These are phyloP conservation scores for Sugiyamaella chiloensis DNA, from an alignment of 805 yeast species.

Conservation along the genomic window DNA sequence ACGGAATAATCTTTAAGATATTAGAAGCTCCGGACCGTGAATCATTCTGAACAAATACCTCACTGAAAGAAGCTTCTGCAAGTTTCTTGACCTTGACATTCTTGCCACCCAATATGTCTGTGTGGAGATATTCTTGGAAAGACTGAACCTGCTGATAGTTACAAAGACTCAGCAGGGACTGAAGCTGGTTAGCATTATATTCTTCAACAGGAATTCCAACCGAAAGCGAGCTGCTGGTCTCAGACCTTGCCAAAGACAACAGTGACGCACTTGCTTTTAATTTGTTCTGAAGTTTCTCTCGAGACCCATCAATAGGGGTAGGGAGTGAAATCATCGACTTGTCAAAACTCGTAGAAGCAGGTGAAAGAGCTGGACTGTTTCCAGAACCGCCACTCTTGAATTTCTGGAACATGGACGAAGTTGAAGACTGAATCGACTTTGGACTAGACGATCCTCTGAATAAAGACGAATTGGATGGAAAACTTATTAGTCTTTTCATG, in stretches of 20 bases:
- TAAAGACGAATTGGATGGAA: conserved; percentile 11
- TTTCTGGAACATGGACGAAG: conserved; percentile 8
- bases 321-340: conserved; percentile 55
- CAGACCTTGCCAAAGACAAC: conserved; percentile 36
- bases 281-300: conserved; percentile 53
- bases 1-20: conserved; percentile 52
- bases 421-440: conserved; percentile 10
- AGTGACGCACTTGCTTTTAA: conserved; percentile 50
- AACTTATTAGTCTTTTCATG: conserved; percentile 12
- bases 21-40: conserved; percentile 29
- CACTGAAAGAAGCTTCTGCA: conserved; percentile 48
- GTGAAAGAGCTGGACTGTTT: neutral
- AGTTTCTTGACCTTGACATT: conserved; percentile 37
- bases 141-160: conserved; percentile 33
- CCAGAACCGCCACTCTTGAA: neutral
- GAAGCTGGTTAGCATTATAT: conserved; percentile 34
- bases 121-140: conserved; percentile 33
- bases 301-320: conserved; percentile 52
- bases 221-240: conserved; percentile 22
- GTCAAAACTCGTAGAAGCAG: conserved; percentile 23
- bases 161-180: conserved; percentile 38
- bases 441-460: conserved; percentile 9
- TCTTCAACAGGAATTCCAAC: conserved; percentile 37
- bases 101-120: conserved; percentile 4
- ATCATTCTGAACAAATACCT: conserved; percentile 38